Base-by-base conservation (phyloP, 352 stramenopile species). In the Peronospora farinosa region DNA sequence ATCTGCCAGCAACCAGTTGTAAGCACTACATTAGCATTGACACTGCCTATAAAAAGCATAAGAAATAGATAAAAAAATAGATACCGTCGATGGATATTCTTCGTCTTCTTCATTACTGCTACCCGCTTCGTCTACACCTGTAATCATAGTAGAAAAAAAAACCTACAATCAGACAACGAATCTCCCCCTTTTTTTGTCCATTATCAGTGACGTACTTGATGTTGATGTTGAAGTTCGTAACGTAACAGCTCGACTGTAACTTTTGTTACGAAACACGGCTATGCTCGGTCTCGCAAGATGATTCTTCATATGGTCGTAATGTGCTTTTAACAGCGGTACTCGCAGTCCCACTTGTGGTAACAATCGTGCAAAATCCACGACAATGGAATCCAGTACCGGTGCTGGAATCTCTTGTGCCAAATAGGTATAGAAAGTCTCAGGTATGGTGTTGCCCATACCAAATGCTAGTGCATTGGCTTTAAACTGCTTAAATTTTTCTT, bases 361-460 rank as follows among this genome's bases (percentile, higher is more conserved):
- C 25, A 94, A 47, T 3, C 80, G 54, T 4, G 83, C 83, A 65
- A 94, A 94, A 43, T 94, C 83, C 42, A 88, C 35, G 11, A 92
- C 78, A 35, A 94, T 88, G 10, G 75, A 72, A 5, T 69, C 60
- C 39, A 94, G 64, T 43, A 77, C 59, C 2, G 77, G 52, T 6
- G 69, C 57, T 1, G 63, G 60, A 25, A 94, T 86, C 3, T 83
- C 49, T 16, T 68, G 43, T 28, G 61, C 65, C 28, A 94, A 46
- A 37, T 91, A 92, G 13, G 23, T 43, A 32, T 94, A 88, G 33
- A 94, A 94, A 3, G 50, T 64, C 7, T 74, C 65, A 0, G 79
- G 77, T 0, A 65, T 60, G 48, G 88, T 74, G 30, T 88, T 77
- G 36, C 64, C 77, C 39, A 73, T 85, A 32, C 83, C 83, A 56